Conservation (phyloP, 1,139 yeast species). For the Hansenula lynferdii region DNA sequence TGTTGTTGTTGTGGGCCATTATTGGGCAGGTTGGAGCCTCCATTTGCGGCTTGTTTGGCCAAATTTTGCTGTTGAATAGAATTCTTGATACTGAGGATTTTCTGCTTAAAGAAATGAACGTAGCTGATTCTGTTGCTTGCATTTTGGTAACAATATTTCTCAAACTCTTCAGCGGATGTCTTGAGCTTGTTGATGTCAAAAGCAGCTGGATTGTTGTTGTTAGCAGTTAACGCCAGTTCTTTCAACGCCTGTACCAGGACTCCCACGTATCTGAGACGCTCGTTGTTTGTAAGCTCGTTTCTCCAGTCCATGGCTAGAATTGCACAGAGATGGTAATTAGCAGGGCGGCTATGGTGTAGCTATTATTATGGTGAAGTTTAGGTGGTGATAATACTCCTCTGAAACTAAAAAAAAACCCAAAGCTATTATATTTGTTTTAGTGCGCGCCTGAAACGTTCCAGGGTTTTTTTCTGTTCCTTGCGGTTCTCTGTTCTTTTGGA, state of each 20-base stretch:
- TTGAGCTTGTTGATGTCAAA: slow-evolving; percentile 18
- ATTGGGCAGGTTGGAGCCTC: not conserved
- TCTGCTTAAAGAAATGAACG: slow-evolving; percentile 18
- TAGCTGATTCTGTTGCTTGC: slow-evolving; percentile 16
- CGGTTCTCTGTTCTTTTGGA: no score
- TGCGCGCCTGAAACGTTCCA: no score
- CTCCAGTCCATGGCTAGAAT: slow-evolving; percentile 24
- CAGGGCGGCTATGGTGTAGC: no score
- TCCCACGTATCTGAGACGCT: slow-evolving; percentile 18
- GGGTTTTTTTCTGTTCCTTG: no score
- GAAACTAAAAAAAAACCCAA: not conserved
- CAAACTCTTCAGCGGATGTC: slow-evolving; percentile 22
- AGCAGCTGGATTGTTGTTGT: slow-evolving; percentile 9
- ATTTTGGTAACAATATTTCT: slow-evolving; percentile 19
- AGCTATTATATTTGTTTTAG: no score
- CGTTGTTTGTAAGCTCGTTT: slow-evolving; percentile 15
- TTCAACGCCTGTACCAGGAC: slow-evolving; percentile 17
- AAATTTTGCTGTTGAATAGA: slow-evolving; percentile 19
- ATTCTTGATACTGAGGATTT: slow-evolving; percentile 19
- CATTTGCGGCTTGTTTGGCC: slow-evolving; percentile 6
- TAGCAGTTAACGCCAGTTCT: slow-evolving; percentile 17
- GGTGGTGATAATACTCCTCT: no score
- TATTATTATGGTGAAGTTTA: no score
- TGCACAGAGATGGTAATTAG: no score
- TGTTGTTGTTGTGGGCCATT: slow-evolving; percentile 15